Percentiles rank a stretch among this genome's conserved stretches.
Conservation (phyloP, 441 rosid species). For the Theobroma grandiflorum region DNA sequence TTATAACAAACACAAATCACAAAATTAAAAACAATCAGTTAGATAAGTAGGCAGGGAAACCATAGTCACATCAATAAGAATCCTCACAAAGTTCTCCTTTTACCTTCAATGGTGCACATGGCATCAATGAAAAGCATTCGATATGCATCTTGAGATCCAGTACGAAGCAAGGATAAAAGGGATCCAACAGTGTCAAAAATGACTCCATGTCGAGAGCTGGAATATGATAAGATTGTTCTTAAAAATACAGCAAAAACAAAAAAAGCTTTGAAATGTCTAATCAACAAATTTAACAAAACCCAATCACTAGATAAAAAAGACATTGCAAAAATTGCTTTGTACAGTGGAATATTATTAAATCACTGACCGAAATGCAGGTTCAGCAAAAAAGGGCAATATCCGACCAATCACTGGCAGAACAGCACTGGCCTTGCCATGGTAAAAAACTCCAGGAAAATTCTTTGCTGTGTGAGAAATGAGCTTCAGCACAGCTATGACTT, state of each 20-base stretch:
- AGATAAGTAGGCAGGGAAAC: conserved; percentile 28
- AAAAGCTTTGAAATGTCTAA: conserved; percentile 1
- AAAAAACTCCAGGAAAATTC: conserved; percentile 85
- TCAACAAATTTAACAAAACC: conserved; percentile 4
- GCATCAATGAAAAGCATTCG: conserved; percentile 83
- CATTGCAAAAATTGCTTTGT: neutral
- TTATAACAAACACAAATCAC: conserved; percentile 1
- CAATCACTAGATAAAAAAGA: neutral
- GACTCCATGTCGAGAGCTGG: conserved; percentile 79
- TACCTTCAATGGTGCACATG: conserved; percentile 82
- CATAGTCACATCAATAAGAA: conserved; percentile 22
- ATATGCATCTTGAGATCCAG: conserved; percentile 82
- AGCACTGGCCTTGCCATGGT: conserved; percentile 77
- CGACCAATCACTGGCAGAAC: conserved; percentile 82
- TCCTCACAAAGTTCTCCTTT: conserved; percentile 28
- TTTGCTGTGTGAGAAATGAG: conserved; percentile 79
- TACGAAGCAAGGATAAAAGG: conserved; percentile 84
- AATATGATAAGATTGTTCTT: conserved; percentile 20
- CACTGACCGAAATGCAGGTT: conserved; percentile 83
- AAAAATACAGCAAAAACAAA: conserved; percentile 13
- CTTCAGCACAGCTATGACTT: conserved; percentile 88
- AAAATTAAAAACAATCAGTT: conserved; percentile 18
- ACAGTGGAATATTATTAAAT: neutral
- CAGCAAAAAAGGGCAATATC: conserved; percentile 85
- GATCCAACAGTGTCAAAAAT: conserved; percentile 91